Base-by-base conservation (phyloP, 2,329 filamentous ascomycete species). In the Xylogone sp. region DNA sequence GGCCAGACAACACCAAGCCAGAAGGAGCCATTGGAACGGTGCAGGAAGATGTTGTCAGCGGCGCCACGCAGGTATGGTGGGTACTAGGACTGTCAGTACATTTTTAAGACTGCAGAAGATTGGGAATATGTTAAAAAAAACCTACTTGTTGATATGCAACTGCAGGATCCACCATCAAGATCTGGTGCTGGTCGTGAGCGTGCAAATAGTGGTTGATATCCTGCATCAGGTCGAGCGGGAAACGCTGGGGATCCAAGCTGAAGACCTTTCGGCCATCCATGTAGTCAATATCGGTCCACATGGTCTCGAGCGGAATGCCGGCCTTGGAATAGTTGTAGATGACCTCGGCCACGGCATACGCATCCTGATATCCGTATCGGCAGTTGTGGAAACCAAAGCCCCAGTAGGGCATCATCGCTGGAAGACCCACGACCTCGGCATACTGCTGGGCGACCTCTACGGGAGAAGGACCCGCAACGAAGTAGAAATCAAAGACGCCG, bases 141-240 rank as follows among this genome's bases (percentile, higher is more conserved):
- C 27, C 27, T 39, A 39, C 68, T 56, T 82, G 45, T 51, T 61
- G 69, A 53, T 78, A 77, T 31, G 78, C 74, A 18, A 77, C 74
- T 1, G 82, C 82, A 2, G 86, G 86, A 58, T 94, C 89, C 1
- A 93, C 86, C 82, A 94, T 94, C 45, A 92, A 71, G 24, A 90
- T 78, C 56, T 88, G 89, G 45, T 87, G 78, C 64, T 90, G 87
- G 42, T 87, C 69, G 51, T 83, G 77, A 6, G 70, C 66, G 61
- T 91, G 87, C 0, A 94, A 75, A 20, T 86, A 80, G 31, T 78
- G 72, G 20, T 87, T 83, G 1, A 91, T 69, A 58, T 86, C 78
- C 34, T 80, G 82, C 73, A 90, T 79, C 65, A 78, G 76, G 0
- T 74, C 51, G 5, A 87, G 62, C 0, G 84, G 79, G 62, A 84